Evolutionary conservation across 2,329 filamentous ascomycete species (phyloP), one percentile per base, ranked within the genome.

Genomic region (Penicillium olsonii): DNA sequence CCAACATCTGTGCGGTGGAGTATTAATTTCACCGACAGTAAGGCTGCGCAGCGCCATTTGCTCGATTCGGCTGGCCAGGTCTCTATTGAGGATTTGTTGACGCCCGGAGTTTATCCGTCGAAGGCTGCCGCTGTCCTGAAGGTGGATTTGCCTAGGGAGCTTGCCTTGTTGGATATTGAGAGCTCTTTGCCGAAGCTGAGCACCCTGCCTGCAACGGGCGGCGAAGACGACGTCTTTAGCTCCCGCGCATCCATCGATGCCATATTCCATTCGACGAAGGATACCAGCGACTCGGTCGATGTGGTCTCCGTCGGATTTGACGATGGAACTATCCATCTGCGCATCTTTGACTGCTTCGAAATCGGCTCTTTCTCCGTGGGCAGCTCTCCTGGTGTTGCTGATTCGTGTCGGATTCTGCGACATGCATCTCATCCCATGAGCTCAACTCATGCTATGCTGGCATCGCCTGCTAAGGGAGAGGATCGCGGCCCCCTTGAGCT

Each of bases 271-370:
- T 77, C 80, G 26, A 79, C 83, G 50, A 78, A 83, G 29, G 81
- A 83, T 44, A 83, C 88, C 42, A 84, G 85, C 54, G 84, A 90
- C 55, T 80, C 84, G n/a, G 85, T 94, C 37, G 88, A 92, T 67
- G 82, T 92, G 56, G 84, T 95, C 74, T 75, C 92, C 5, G 81
- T 88, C 2, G 88, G 88, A 4, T 88, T 85, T 4, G 80, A 82
- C 48, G 81, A 89, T 55, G 88, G 88, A 8, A 79, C 76, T 15
- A 77, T 95, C 11, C 87, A 92, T 64, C 76, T 95, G 15, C 89
- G 85, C 59, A 90, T 95, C 40, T 92, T 92, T 67, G 88, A 95
- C 67, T 92, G 88, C 5, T 90, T 95, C 61, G 80, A 88, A 52
- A 86, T 95, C 50, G 89, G 90, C 3, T 50, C 78, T 79, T 48